These are phyloP conservation scores for Penicillium canescens DNA, from an alignment of 495 filamentous ascomycete species.

Conservation along the genomic window DNA sequence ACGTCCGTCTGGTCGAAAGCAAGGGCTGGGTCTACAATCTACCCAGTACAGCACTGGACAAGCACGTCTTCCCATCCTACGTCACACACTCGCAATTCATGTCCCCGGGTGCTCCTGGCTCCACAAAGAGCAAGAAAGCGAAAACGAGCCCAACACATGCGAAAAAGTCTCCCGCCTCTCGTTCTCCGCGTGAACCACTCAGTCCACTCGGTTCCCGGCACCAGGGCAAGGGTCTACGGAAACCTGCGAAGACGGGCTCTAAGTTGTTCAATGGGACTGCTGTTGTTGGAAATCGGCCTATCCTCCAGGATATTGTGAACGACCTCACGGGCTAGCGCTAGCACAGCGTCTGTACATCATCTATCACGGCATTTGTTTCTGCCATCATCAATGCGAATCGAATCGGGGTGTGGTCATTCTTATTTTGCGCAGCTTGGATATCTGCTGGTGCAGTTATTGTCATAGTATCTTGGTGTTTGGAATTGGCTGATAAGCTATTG, in stretches of 20 bases:
- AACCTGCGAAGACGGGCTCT: constrained; percentile 40
- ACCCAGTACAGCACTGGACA: constrained; percentile 57
- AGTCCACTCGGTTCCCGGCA: constrained; percentile 35
- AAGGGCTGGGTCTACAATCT: constrained; percentile 77
- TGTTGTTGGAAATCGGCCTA: constrained; percentile 43
- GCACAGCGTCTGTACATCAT: neutral
- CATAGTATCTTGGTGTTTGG: neutral
- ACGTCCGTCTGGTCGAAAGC: constrained; percentile 73
- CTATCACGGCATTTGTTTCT: constrained; percentile 2
- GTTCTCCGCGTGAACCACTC: constrained; percentile 30
- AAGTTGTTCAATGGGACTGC: constrained; percentile 37
- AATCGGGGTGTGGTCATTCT: neutral
- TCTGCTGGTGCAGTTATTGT: neutral
- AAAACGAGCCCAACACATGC: constrained; percentile 21
- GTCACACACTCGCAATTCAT: constrained; percentile 20
- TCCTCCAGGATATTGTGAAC: constrained; percentile 57
- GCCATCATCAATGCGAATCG: neutral
- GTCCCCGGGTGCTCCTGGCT: constrained; percentile 14
- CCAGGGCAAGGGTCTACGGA: constrained; percentile 21
- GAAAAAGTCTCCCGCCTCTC: constrained; percentile 9
- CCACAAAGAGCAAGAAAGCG: constrained; percentile 1
- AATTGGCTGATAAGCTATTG: neutral
- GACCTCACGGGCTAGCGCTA: constrained; percentile 38
- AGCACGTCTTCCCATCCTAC: constrained; percentile 62
- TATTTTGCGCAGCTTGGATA: neutral